Percentiles rank a stretch among this genome's conserved stretches.
These are phyloP conservation scores for Amylostereum chailletii DNA, from an alignment of 1,284 basidiomycete species.

Conservation along the genomic window DNA sequence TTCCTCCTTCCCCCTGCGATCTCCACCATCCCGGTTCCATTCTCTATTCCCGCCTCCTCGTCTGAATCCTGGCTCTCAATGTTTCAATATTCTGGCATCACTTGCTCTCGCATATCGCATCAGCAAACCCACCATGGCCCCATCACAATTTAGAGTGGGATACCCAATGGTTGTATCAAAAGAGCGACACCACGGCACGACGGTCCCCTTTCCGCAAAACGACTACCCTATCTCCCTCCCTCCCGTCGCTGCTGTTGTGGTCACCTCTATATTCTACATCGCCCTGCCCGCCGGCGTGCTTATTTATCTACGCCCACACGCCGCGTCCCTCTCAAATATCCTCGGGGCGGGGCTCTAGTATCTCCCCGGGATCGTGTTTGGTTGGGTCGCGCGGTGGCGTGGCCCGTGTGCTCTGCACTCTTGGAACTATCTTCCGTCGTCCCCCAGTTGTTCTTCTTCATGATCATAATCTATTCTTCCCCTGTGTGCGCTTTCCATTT, in stretches of 20 bases:
- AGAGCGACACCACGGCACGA: slow-evolving; percentile 22
- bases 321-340: slow-evolving; percentile 6
- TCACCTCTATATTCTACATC: slow-evolving; percentile 26
- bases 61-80: slow-evolving; percentile 4
- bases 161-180: slow-evolving; percentile 24
- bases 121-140: slow-evolving; percentile 10
- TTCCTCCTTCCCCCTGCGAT: slow-evolving; percentile 4
- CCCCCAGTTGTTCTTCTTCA: slow-evolving; percentile 2
- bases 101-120: slow-evolving; percentile 26
- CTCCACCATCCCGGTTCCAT: slow-evolving; percentile 3
- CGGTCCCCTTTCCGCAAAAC: slow-evolving; percentile 18
- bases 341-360: slow-evolving; percentile 12
- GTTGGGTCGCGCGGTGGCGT: slow-evolving; percentile 20
- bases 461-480: slow-evolving; percentile 15
- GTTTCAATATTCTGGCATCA: slow-evolving; percentile 21
- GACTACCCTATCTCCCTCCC: slow-evolving; percentile 19
- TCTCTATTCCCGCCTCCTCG: neutral
- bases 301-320: slow-evolving; percentile 32
- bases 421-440: slow-evolving; percentile 28
- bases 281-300: slow-evolving; percentile 18
- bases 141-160: slow-evolving; percentile 10
- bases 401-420: slow-evolving; percentile 29
- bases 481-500: slow-evolving; percentile 14
- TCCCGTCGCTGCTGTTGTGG: slow-evolving; percentile 4
- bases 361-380: slow-evolving; percentile 7